These are phyloP conservation scores for Melampsora larici-populina DNA, from an alignment of 1,284 basidiomycete species.

Conservation along the genomic window DNA sequence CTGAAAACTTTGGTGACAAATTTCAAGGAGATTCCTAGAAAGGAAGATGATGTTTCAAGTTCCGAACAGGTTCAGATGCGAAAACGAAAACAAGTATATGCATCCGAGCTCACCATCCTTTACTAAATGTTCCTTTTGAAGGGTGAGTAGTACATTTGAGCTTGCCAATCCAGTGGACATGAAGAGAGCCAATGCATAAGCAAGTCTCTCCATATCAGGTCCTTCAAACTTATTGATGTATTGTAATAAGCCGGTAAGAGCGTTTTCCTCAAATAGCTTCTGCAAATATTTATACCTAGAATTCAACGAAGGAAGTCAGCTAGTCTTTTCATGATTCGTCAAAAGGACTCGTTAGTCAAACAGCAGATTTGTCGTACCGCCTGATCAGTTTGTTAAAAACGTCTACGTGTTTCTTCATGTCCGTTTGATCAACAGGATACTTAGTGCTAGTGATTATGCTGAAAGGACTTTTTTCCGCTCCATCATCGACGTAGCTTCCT, in stretches of 20 bases:
- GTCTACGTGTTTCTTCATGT: conserved; percentile 86
- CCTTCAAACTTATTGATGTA: conserved; percentile 46
- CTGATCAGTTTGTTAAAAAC: conserved; percentile 92
- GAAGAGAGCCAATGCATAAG: conserved; percentile 73
- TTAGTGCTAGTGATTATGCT: conserved; percentile 71
- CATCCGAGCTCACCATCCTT: conserved; percentile 62
- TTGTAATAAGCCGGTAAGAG: conserved; percentile 78
- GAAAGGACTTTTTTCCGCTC: conserved; percentile 73
- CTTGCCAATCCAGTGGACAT: conserved; percentile 75
- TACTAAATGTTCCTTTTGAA: conserved; percentile 88
- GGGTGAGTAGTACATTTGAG: conserved; percentile 70
- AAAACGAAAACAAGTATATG: conserved; percentile 9
- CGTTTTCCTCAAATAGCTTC: conserved; percentile 81
- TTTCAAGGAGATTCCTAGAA: conserved; percentile 64
- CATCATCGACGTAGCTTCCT: conserved; percentile 83
- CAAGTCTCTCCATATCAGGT: conserved; percentile 68
- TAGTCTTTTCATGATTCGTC: not conserved
- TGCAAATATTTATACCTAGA: conserved; percentile 94
- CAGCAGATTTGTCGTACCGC: conserved; percentile 60
- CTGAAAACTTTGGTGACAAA: conserved; percentile 77
- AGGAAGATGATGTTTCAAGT: not conserved
- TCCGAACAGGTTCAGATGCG: conserved; percentile 54
- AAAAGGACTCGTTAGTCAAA: conserved; percentile 35
- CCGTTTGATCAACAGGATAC: conserved; percentile 65
- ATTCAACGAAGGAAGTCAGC: not conserved